phyloP scores from a whole-genome alignment of 2,329 filamentous ascomycete species.

The Arthrobotrys musiformis region DNA sequence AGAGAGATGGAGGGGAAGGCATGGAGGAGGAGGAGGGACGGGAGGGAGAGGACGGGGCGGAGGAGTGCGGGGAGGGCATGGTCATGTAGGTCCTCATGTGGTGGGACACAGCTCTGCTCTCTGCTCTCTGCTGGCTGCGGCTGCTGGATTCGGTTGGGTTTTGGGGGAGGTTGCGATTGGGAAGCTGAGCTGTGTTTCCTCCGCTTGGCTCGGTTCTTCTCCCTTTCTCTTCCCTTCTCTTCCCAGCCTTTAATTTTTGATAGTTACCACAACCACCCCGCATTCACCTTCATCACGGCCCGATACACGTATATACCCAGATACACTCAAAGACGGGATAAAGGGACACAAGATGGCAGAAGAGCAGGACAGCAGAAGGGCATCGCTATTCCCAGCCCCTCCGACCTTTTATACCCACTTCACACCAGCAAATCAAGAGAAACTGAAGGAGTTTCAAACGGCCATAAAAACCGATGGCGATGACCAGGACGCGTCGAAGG shows the following conservation, averaged over 20 bases:
- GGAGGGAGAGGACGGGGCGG: slow-evolving; percentile 1
- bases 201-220: background rate
- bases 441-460: slow-evolving; percentile 67
- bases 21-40: slow-evolving; percentile 57
- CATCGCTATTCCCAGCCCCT: slow-evolving; percentile 82
- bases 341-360: slow-evolving; percentile 26
- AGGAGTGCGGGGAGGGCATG: slow-evolving; percentile 21
- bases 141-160: background rate
- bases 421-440: slow-evolving; percentile 76
- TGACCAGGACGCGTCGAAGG: slow-evolving; percentile 57
- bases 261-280: background rate
- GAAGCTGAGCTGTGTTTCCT: background rate
- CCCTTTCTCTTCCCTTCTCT: background rate
- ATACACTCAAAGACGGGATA: background rate
- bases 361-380: slow-evolving; percentile 61
- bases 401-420: slow-evolving; percentile 92
- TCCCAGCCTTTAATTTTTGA: background rate
- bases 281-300: background rate
- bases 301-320: background rate
- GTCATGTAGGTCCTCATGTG: slow-evolving; percentile 42
- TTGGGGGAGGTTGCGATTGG: background rate
- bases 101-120: too few relatives aligned
- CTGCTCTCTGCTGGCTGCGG: background rate
- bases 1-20: slow-evolving; percentile 61
- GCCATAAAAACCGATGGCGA: slow-evolving; percentile 55